phyloP scores from a whole-genome alignment of 805 yeast species.

The Candida caryicola region DNA sequence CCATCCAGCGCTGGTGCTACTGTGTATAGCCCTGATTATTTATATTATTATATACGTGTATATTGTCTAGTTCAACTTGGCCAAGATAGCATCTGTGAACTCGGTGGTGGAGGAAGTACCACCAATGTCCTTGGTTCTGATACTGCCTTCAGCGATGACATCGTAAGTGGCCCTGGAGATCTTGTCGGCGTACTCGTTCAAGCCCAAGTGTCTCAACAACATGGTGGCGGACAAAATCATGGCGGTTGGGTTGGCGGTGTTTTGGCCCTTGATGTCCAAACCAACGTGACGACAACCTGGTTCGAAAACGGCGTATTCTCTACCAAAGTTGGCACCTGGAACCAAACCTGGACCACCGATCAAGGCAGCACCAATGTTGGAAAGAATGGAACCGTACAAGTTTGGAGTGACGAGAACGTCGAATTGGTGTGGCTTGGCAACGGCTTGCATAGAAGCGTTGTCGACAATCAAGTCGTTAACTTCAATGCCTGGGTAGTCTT shows the following conservation, averaged over 20 bases:
- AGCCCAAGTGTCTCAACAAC: slow-evolving; percentile 93
- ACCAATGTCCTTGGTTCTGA: slow-evolving; percentile 87
- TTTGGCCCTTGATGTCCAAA: slow-evolving; percentile 89
- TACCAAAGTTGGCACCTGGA: slow-evolving; percentile 98
- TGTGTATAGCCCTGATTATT: neutral
- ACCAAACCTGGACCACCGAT: slow-evolving; percentile 98
- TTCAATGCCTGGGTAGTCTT: slow-evolving; percentile 78
- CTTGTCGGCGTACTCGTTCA: slow-evolving; percentile 78
- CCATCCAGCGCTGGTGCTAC: too few relatives aligned
- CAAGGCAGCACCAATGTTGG: slow-evolving; percentile 96
- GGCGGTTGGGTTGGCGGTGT: slow-evolving; percentile 97
- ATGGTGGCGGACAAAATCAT: slow-evolving; percentile 88
- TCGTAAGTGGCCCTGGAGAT: slow-evolving; percentile 86
- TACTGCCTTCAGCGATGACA: slow-evolving; percentile 84
- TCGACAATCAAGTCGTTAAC: slow-evolving; percentile 95
- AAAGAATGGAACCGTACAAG: slow-evolving; percentile 94
- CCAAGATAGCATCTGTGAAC: slow-evolving; percentile 87
- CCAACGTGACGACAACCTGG: slow-evolving; percentile 99
- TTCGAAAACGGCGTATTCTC: slow-evolving; percentile 96
- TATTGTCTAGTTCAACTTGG: slow-evolving; percentile 48
- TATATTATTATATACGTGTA: neutral
- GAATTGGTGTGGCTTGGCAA: slow-evolving; percentile 95
- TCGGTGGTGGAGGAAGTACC: slow-evolving; percentile 88
- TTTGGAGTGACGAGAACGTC: slow-evolving; percentile 98
- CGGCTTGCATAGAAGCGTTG: slow-evolving; percentile 99